A percentile compares a stretch with the other conserved stretches of the same genome.
Conservation (phyloP, 306 rosid genomes). For the Ceratonia siliqua region DNA sequence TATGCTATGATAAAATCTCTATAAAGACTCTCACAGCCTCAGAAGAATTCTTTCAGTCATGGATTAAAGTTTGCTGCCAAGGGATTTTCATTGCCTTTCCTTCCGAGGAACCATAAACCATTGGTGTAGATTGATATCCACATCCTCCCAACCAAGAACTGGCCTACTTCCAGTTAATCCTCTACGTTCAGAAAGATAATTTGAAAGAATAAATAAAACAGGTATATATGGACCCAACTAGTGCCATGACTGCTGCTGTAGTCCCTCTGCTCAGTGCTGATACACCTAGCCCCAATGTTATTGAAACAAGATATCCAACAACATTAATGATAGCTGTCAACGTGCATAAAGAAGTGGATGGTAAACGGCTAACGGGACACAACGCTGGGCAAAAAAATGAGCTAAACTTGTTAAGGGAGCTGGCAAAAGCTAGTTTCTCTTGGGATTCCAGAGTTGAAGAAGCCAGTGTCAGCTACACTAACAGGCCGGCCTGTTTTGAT, state of each 20-base stretch:
- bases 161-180: slow-evolving; percentile 42
- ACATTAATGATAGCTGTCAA: slow-evolving; percentile 17
- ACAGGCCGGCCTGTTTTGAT: no score
- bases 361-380: slow-evolving; percentile 46
- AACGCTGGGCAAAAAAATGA: slow-evolving; percentile 47
- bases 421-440: slow-evolving; percentile 66
- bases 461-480: slow-evolving; percentile 64
- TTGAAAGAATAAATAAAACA: slow-evolving; percentile 44
- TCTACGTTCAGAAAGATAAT: slow-evolving; percentile 37
- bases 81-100: slow-evolving; percentile 61
- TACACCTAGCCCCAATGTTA: slow-evolving; percentile 39
- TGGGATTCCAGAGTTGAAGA: slow-evolving; percentile 43
- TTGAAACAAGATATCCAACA: slow-evolving; percentile 28
- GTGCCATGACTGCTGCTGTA: slow-evolving; percentile 60
- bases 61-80: slow-evolving; percentile 56
- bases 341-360: slow-evolving; percentile 43
- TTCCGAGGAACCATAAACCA: slow-evolving; percentile 52
- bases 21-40: slow-evolving; percentile 47
- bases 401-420: slow-evolving; percentile 55
- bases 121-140: slow-evolving; percentile 44
- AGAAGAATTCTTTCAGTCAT: slow-evolving; percentile 43
- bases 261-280: slow-evolving; percentile 64
- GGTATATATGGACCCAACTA: slow-evolving; percentile 40
- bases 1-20: slow-evolving; percentile 46
- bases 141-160: slow-evolving; percentile 39